These are phyloP conservation scores for Monascus purpureus DNA, from an alignment of 495 filamentous ascomycete genomes.

Conservation along the genomic window DNA sequence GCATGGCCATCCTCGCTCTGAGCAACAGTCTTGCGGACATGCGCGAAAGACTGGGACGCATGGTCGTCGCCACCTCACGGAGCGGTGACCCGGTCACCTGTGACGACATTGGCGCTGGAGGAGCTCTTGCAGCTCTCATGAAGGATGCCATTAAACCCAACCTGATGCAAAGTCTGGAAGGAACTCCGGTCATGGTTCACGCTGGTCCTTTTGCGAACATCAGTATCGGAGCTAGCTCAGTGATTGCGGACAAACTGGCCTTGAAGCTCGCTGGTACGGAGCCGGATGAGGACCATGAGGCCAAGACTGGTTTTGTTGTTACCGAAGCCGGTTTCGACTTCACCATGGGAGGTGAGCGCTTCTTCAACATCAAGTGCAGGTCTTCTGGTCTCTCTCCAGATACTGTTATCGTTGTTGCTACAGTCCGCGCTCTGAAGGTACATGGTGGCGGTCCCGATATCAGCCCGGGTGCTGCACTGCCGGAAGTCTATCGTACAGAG, in stretches of 20 bases:
- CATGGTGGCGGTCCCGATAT: conserved; percentile 93
- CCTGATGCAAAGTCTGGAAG: conserved; percentile 95
- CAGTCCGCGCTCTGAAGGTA: conserved; percentile 88
- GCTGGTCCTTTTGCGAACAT: conserved; percentile 98
- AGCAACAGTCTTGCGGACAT: conserved; percentile 80
- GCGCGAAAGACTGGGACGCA: conserved; percentile 84
- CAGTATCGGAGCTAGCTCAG: conserved; percentile 87
- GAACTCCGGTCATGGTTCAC: conserved; percentile 93
- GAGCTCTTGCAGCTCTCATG: conserved; percentile 88
- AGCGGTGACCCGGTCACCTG: conserved; percentile 86
- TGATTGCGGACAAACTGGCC: conserved; percentile 88
- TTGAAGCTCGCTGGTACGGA: conserved; percentile 94
- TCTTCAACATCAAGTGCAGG: conserved; percentile 99
- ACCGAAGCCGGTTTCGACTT: conserved; percentile 98
- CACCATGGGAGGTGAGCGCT: conserved; percentile 97
- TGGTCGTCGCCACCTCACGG: conserved; percentile 86
- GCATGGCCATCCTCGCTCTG: conserved; percentile 94
- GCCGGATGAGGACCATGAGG: conserved; percentile 72
- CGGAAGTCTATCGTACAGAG: conserved; percentile 80
- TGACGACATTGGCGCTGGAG: conserved; percentile 86
- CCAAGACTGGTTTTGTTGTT: conserved; percentile 87
- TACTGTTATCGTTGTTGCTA: conserved; percentile 87
- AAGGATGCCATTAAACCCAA: conserved; percentile 98
- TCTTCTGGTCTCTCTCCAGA: conserved; percentile 86
- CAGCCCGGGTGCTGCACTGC: conserved; percentile 65